Base-by-base conservation (phyloP, 2,329 filamentous ascomycete species). In the Penicillium nordicum region DNA sequence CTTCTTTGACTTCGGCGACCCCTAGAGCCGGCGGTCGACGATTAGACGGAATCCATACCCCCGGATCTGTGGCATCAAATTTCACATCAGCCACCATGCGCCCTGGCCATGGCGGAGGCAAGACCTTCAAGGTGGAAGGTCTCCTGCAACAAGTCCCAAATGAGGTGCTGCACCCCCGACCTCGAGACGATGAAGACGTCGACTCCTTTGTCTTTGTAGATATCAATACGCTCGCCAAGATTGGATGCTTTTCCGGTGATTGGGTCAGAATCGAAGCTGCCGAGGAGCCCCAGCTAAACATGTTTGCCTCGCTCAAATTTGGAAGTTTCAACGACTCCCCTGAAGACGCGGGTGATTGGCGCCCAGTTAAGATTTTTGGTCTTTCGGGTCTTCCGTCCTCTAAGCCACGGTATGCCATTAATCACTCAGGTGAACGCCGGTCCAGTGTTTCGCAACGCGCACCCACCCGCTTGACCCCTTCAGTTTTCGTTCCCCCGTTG, bases 221-320 rank as follows among this genome's bases (percentile, higher is more conserved):
- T 66, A 88, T 95, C 8, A 87, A 85, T 55, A 90, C 90, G 1
- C 76, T 99, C 21, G 88, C 90, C 14, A 92, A 92, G 64, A 88
- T 99, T 52, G 92, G 93, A 16, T 97, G 93, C 73, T 99, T 99
- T 70, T 97, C 93, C 0, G 94, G 94, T 30, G 94, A 99, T 69
- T 99, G 94, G 94, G 91, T 96, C 11, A 87, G 88, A 23, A 80
- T 97, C 11, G 91, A 96, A 74, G 82, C 85, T 6, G 83, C 89
- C 0, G 83, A 89, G 62, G 90, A 92, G 69, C 88, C 90, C 2
- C 72, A 74, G 54, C 50, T 70, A n/a, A 76, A 76, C 34, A 57
- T 88, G 83, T 23, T 77, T 79, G 16, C 88, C 85, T 71, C 88
- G 81, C 18, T 84, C 84, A 63, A 88, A 83, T 49, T 89, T 87